Percentiles rank a stretch among this genome's conserved stretches.
Evolutionary conservation across 2,329 filamentous ascomycete species (phyloP).

Genomic region (Cercospora citrullina): DNA sequence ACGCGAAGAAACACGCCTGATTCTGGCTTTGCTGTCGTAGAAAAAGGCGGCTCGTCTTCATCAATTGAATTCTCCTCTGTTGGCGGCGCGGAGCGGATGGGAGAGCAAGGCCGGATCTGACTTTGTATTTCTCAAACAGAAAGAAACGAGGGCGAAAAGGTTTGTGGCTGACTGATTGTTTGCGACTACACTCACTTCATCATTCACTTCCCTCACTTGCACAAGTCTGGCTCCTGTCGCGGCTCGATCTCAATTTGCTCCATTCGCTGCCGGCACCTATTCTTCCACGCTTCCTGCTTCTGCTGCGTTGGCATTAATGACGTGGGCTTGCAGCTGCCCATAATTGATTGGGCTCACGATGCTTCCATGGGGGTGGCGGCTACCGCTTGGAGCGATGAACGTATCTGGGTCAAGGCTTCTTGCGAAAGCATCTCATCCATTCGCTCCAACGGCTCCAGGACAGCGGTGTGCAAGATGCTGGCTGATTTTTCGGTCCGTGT

Average conservation of each 20-base stretch:
- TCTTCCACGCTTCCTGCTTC: not conserved
- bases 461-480: not conserved
- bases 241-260: not conserved
- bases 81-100: not conserved
- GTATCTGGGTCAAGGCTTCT: not conserved
- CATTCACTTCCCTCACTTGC: not conserved
- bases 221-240: not conserved
- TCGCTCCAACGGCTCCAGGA: not conserved
- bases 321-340: not conserved
- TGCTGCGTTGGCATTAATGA: not conserved
- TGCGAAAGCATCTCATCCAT: not conserved
- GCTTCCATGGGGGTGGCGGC: not conserved
- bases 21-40: not conserved
- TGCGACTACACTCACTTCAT: not conserved
- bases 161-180: not conserved
- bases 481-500: not conserved
- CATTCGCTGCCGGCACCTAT: not conserved
- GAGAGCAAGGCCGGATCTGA: not conserved
- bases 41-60: not conserved
- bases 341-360: not conserved
- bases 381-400: not conserved
- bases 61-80: not conserved
- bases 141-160: not conserved
- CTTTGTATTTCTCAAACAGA: conserved; percentile 1
- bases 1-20: not conserved